phyloP scores from a whole-genome alignment of 2,329 filamentous ascomycete species.

The Helminthosporium solani region DNA sequence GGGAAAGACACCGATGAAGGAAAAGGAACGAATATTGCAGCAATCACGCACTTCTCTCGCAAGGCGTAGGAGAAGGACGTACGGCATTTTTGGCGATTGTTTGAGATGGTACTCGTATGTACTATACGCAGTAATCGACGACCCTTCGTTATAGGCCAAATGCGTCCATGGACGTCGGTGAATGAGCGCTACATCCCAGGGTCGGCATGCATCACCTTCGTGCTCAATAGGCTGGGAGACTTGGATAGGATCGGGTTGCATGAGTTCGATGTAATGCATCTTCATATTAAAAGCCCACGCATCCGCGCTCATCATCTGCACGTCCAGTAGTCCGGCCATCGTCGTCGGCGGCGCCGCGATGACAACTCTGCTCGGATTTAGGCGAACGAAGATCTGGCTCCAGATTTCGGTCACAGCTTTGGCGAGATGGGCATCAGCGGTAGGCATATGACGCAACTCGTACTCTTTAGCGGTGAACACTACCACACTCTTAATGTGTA shows the following conservation, averaged over 20 bases:
- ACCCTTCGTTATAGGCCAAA: slow-evolving; percentile 72
- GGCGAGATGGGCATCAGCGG: slow-evolving; percentile 42
- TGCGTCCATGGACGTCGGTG: slow-evolving; percentile 64
- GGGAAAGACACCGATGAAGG: slow-evolving; percentile 68
- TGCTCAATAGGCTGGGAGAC: slow-evolving; percentile 5
- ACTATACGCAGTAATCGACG: slow-evolving; percentile 68
- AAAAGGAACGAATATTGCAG: slow-evolving; percentile 48
- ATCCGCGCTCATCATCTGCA: slow-evolving; percentile 58
- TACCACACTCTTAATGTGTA: slow-evolving; percentile 51
- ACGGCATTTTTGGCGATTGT: slow-evolving; percentile 62
- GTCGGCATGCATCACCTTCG: slow-evolving; percentile 12
- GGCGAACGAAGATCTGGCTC: slow-evolving; percentile 24
- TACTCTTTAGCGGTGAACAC: slow-evolving; percentile 46
- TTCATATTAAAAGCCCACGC: slow-evolving; percentile 65
- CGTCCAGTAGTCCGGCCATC: slow-evolving; percentile 61
- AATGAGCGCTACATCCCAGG: slow-evolving; percentile 48
- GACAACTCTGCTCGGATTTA: slow-evolving; percentile 38
- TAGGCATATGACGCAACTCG: slow-evolving; percentile 30
- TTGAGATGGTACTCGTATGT: slow-evolving; percentile 71
- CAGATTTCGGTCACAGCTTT: slow-evolving; percentile 51
- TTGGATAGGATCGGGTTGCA: slow-evolving; percentile 14
- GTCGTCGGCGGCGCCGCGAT: slow-evolving; percentile 60
- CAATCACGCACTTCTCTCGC: slow-evolving; percentile 25
- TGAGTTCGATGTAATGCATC: slow-evolving; percentile 60
- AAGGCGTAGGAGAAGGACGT: slow-evolving; percentile 45